A percentile compares a stretch with the other conserved stretches of the same genome.
Conservation (phyloP, 352 stramenopile species). For the Thraustochytrium sp. region DNA sequence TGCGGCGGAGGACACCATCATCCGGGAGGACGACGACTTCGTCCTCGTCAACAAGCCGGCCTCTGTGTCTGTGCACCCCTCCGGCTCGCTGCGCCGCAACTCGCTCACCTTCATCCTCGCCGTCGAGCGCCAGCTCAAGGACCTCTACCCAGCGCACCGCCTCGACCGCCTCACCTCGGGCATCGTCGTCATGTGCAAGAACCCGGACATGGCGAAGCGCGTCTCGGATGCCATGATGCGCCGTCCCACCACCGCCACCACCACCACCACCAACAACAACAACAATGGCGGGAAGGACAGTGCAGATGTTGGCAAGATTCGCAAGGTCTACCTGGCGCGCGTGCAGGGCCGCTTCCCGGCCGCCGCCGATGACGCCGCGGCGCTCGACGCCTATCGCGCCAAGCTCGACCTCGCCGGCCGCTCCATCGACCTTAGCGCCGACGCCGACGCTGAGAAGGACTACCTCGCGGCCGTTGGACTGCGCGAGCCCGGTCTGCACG, state of each 20-base stretch:
- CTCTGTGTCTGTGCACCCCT: slow-evolving; percentile 87
- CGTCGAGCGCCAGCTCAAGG: slow-evolving; percentile 62
- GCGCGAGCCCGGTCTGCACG: background rate
- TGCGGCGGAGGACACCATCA: slow-evolving; percentile 67
- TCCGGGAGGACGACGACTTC: slow-evolving; percentile 68
- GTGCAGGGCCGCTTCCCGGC: slow-evolving; percentile 78
- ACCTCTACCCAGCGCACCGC: slow-evolving; percentile 84
- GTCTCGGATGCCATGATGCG: slow-evolving; percentile 63
- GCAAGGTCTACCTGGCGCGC: slow-evolving; percentile 90
- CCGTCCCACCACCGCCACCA: slow-evolving; percentile 63
- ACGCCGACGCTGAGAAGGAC: background rate
- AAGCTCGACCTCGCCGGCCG: background rate
- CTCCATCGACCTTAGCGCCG: background rate
- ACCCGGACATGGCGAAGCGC: slow-evolving; percentile 53
- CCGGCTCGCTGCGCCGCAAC: slow-evolving; percentile 89
- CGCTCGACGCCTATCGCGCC: background rate
- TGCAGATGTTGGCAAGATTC: slow-evolving; percentile 58
- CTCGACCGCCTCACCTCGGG: slow-evolving; percentile 92
- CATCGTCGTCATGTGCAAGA: slow-evolving; percentile 66
- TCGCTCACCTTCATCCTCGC: slow-evolving; percentile 64
- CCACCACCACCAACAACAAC: slow-evolving; percentile 74
- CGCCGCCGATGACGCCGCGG: slow-evolving; percentile 43
- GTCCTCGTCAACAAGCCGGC: slow-evolving; percentile 71
- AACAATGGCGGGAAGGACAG: slow-evolving; percentile 58
- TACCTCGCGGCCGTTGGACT: background rate